Percentiles rank a stretch among this genome's conserved stretches.
Evolutionary conservation across 305 asterid genomes (phyloP).

Genomic region (Solanum hybrid): DNA sequence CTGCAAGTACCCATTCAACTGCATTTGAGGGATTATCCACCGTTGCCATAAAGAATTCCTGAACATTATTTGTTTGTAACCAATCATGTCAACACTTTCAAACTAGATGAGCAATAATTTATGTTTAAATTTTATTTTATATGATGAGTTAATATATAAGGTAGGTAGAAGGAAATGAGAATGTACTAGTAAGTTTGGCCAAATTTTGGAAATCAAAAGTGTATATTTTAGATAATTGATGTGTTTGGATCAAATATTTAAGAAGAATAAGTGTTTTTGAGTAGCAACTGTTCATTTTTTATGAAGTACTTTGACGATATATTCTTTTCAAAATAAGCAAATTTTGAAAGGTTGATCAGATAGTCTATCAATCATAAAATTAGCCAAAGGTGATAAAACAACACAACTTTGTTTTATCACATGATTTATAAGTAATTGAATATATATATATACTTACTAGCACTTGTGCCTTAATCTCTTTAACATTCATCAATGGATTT

Average conservation of each 20-base stretch:
- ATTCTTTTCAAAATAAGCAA: too few species aligned
- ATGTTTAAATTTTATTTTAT: too few species aligned
- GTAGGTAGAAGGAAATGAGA: not conserved
- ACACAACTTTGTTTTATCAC: not conserved
- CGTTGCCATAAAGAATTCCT: not conserved
- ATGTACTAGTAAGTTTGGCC: not conserved
- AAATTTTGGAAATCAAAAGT: not conserved
- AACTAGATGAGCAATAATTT: not conserved
- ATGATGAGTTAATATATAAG: not conserved
- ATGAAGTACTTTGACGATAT: too few species aligned
- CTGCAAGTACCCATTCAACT: not conserved
- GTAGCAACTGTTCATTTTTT: too few species aligned
- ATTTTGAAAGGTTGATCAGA: not conserved
- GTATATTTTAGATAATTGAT: not conserved
- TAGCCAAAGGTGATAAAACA: not conserved
- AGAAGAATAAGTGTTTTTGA: too few species aligned
- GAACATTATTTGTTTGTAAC: not conserved
- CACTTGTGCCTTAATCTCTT: conserved; percentile 4
- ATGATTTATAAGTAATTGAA: not conserved
- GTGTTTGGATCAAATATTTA: not conserved
- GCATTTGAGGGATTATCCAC: not conserved
- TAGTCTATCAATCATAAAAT: not conserved
- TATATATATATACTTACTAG: not conserved
- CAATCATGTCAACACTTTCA: not conserved
- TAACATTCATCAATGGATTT: not conserved